A percentile compares a stretch with the other conserved stretches of the same genome.
Evolutionary conservation across 192 early-diverging fungal genomes (phyloP).

Genomic region (Backusella psychrophila): DNA sequence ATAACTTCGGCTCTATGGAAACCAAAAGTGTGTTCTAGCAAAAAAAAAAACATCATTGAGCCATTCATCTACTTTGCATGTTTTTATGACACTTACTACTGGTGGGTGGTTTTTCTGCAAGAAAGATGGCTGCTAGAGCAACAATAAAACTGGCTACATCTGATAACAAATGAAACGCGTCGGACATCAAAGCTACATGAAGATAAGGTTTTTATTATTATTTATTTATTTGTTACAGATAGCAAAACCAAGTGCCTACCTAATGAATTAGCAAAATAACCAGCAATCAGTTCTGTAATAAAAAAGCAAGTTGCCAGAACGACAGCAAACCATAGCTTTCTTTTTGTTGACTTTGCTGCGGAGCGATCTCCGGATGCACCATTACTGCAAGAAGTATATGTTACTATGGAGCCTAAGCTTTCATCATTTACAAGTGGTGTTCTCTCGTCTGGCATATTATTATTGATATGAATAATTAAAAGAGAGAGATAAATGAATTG

Average conservation of each 20-base stretch:
- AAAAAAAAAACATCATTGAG: neutral
- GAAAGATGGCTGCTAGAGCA: constrained; percentile 62
- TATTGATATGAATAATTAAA: neutral
- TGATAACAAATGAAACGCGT: constrained; percentile 73
- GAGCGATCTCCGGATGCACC: neutral
- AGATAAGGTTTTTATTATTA: neutral
- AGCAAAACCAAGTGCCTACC: constrained; percentile 29
- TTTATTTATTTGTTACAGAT: neutral
- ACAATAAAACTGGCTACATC: constrained; percentile 76
- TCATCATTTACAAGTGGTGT: neutral
- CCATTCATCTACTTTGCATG: neutral
- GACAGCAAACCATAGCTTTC: constrained; percentile 54
- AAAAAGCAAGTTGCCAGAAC: constrained; percentile 61
- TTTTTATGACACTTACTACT: constrained; percentile 36
- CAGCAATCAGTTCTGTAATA: constrained; percentile 61
- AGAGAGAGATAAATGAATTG: neutral
- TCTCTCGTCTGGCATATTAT: neutral
- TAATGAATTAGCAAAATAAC: constrained; percentile 47
- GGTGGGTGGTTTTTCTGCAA: constrained; percentile 61
- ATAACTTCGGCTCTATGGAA: constrained; percentile 79
- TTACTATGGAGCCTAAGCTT: neutral
- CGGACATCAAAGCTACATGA: constrained; percentile 67
- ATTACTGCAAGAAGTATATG: constrained; percentile 18
- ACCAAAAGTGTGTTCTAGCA: constrained; percentile 62
- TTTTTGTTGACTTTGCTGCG: constrained; percentile 24